Evolutionary conservation across 495 filamentous ascomycete species (phyloP).

Genomic region (Aspergillus egyptiacus): DNA sequence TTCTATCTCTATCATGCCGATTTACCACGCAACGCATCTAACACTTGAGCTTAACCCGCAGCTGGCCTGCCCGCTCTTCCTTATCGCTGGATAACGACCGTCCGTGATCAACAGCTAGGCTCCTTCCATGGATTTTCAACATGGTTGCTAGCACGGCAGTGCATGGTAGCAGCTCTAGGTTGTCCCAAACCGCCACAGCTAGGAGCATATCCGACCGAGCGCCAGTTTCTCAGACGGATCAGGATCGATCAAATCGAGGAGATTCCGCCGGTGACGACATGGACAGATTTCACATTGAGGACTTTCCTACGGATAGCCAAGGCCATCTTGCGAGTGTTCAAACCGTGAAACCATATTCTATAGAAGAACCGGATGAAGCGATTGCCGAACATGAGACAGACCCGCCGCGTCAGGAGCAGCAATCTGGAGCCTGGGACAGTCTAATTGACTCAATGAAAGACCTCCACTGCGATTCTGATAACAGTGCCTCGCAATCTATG

Average conservation of each 20-base stretch:
- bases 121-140: background rate
- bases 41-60: too few relatives aligned
- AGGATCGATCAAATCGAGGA: background rate
- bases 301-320: background rate
- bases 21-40: too few relatives aligned
- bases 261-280: background rate
- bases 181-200: background rate
- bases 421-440: constrained; percentile 28
- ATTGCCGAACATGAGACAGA: constrained; percentile 7
- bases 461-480: constrained; percentile 24
- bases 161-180: background rate
- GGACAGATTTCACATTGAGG: background rate
- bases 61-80: too few relatives aligned
- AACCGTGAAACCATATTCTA: constrained; percentile 35
- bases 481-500: background rate
- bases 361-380: constrained; percentile 39
- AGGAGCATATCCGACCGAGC: background rate
- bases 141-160: background rate
- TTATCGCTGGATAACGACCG: too few relatives aligned
- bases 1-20: too few relatives aligned
- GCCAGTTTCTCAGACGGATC: background rate
- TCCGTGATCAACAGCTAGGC: too few relatives aligned
- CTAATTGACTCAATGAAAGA: constrained; percentile 29
- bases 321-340: constrained; percentile 9
- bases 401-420: constrained; percentile 16